Evolutionary conservation across 2,329 filamentous ascomycete genomes (phyloP).

Genomic region (Aspergillus caelatus): DNA sequence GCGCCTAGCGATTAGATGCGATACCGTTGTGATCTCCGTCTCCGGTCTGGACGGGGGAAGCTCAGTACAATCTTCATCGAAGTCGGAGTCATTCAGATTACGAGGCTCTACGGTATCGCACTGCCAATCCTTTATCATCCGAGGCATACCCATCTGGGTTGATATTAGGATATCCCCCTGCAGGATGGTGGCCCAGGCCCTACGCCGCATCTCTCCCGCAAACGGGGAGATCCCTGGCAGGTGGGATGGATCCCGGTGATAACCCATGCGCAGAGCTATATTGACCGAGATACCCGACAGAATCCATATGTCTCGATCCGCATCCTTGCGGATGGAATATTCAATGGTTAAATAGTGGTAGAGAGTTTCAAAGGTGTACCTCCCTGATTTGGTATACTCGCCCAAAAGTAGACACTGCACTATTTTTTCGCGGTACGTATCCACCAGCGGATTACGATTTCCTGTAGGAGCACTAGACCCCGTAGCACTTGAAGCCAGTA

Average conservation of each 20-base stretch:
- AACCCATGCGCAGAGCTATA: conserved; percentile 63
- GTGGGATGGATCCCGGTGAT: conserved; percentile 58
- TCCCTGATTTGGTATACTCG: conserved; percentile 57
- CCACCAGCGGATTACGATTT: conserved; percentile 14
- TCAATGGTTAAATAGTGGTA: conserved; percentile 59
- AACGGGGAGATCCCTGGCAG: conserved; percentile 57
- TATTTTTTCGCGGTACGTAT: conserved; percentile 33
- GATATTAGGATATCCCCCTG: conserved; percentile 63
- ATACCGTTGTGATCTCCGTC: conserved; percentile 53
- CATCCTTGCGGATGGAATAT: conserved; percentile 55
- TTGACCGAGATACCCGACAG: conserved; percentile 57
- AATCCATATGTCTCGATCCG: conserved; percentile 57
- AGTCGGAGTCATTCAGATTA: conserved; percentile 63
- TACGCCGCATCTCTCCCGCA: conserved; percentile 55
- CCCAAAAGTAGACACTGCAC: conserved; percentile 59
- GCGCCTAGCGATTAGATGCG: conserved; percentile 38
- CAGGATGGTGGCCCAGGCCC: conserved; percentile 41
- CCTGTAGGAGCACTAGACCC: conserved; percentile 10
- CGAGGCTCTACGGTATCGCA: conserved; percentile 59
- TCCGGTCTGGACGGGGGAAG: conserved; percentile 57
- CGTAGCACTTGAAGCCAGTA: conserved; percentile 11
- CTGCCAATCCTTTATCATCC: conserved; percentile 60
- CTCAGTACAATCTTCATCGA: conserved; percentile 50
- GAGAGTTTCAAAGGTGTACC: conserved; percentile 59
- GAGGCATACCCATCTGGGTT: conserved; percentile 66